These are phyloP conservation scores for Pleurotus eryngii DNA, from an alignment of 768 basidiomycete genomes.

Conservation along the genomic window DNA sequence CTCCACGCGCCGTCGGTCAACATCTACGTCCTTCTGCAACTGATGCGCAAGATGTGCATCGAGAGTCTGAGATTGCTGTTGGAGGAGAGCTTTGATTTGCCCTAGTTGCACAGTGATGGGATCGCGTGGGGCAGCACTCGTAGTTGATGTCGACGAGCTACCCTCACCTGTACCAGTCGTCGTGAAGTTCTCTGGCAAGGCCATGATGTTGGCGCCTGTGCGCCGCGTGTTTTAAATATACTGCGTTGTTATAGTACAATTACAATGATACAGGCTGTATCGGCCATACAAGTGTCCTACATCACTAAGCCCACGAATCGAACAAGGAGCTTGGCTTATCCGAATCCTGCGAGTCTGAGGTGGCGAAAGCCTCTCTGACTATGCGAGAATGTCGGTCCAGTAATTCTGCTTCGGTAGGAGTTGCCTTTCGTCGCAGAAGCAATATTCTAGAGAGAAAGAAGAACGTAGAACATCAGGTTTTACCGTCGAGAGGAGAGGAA, in stretches of 20 bases:
- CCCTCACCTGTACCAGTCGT: background rate
- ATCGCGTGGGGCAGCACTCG: background rate
- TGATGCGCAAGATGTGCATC: background rate
- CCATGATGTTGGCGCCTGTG: too few species aligned
- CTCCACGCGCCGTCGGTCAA: background rate
- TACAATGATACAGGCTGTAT: background rate
- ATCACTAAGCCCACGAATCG: background rate
- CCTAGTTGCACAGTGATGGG: slow-evolving; percentile 1
- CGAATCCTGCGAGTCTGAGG: background rate
- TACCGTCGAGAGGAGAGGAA: background rate
- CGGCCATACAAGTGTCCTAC: background rate
- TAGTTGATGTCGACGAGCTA: background rate
- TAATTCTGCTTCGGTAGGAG: slow-evolving; percentile 14
- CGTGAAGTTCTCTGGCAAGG: background rate
- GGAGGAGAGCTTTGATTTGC: background rate
- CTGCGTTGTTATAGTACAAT: background rate
- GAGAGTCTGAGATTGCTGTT: background rate
- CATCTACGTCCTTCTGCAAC: background rate
- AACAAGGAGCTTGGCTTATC: background rate
- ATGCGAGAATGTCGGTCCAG: slow-evolving; percentile 15
- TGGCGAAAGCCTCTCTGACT: slow-evolving; percentile 15
- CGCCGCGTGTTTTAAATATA: too few species aligned
- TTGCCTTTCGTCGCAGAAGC: slow-evolving; percentile 15
- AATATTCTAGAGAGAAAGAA: slow-evolving; percentile 14
- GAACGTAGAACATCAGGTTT: too few species aligned